phyloP scores from a whole-genome alignment of 2,329 filamentous ascomycete genomes.

The Monosporascus sp. region DNA sequence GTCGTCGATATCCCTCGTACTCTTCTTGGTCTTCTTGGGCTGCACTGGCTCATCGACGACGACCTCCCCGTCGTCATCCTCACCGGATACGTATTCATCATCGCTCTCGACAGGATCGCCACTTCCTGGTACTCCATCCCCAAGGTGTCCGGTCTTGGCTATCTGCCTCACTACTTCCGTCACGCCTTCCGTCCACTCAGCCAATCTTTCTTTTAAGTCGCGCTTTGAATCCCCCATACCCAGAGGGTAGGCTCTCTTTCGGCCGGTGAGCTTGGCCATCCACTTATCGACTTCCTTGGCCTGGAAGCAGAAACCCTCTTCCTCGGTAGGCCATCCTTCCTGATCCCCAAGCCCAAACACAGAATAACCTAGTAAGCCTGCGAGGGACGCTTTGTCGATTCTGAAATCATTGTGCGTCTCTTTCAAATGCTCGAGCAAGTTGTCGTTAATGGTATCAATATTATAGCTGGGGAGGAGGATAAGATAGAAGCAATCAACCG shows the following conservation, averaged over 20 bases:
- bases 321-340: conserved; percentile 87
- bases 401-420: conserved; percentile 97
- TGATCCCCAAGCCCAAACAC: conserved; percentile 92
- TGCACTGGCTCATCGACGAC: conserved; percentile 43
- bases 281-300: conserved; percentile 87
- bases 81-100: conserved; percentile 61
- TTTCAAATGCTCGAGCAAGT: conserved; percentile 77
- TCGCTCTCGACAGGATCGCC: conserved; percentile 83
- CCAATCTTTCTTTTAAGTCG: conserved; percentile 61
- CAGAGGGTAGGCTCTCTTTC: conserved; percentile 81
- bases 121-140: conserved; percentile 67
- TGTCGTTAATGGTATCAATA: conserved; percentile 87
- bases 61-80: conserved; percentile 50
- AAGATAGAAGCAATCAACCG: conserved; percentile 69
- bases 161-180: conserved; percentile 63
- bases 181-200: conserved; percentile 75
- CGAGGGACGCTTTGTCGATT: conserved; percentile 82
- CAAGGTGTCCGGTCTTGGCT: conserved; percentile 53
- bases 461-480: conserved; percentile 88
- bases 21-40: conserved; percentile 34
- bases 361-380: conserved; percentile 73
- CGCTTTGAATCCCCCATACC: conserved; percentile 81
- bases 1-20: conserved; percentile 58
- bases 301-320: conserved; percentile 89
- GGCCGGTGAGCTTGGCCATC: conserved; percentile 90